Conservation (phyloP, 2,329 filamentous ascomycete genomes). For the Botryotinia globosa region DNA sequence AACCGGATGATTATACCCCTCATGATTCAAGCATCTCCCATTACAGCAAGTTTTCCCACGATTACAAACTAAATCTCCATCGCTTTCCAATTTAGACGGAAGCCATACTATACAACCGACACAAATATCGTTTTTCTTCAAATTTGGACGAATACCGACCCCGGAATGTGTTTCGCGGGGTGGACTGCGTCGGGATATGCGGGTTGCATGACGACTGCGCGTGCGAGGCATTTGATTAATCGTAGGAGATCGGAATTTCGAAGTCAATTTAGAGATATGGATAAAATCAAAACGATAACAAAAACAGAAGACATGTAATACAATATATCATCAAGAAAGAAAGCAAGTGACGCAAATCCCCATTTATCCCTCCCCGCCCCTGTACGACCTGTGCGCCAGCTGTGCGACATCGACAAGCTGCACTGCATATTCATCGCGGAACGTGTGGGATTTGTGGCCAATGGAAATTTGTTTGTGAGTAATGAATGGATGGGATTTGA, state of each 20-base stretch:
- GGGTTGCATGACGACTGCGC: constrained; percentile 5
- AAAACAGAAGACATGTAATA: too few relatives aligned
- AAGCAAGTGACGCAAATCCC: background rate
- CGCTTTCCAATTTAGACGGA: background rate
- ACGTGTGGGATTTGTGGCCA: background rate
- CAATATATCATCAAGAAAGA: background rate
- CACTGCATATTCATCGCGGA: background rate
- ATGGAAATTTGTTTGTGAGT: background rate
- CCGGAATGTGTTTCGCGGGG: background rate
- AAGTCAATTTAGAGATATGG: background rate
- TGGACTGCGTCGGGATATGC: background rate
- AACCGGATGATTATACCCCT: constrained; percentile 7
- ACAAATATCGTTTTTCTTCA: background rate
- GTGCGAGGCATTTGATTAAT: constrained; percentile 9
- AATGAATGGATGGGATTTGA: background rate
- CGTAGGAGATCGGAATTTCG: too few relatives aligned
- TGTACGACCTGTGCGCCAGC: background rate
- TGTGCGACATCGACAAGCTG: background rate
- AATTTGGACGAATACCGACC: background rate
- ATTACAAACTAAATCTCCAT: background rate
- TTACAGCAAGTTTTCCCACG: constrained; percentile 3
- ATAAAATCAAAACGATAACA: background rate
- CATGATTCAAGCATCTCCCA: background rate
- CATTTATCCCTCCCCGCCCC: constrained; percentile 1
- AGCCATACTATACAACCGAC: constrained; percentile 14